Base-by-base conservation (phyloP, 2,329 filamentous ascomycete genomes). In the Clonostachys byssicola region DNA sequence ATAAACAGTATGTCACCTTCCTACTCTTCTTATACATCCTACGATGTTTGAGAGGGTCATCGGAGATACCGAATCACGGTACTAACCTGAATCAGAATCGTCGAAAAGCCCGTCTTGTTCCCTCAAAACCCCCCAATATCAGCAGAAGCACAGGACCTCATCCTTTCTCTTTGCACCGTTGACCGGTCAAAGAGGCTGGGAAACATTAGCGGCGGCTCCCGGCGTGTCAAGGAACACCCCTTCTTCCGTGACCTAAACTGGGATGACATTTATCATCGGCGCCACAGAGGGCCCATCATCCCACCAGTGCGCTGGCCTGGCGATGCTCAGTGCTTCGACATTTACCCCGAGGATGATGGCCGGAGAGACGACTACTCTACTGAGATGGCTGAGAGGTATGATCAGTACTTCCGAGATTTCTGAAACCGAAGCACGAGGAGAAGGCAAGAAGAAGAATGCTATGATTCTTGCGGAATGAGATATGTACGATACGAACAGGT, bases 251-350 rank as follows among this genome's bases (percentile, higher is more conserved):
- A 77, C 47, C 77, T 89, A 50, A 77, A 89, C 64, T 94, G 89
- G 89, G 80, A 89, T 46, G 84, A 83, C 43, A 66, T 92, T 20
- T 80, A 84, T 56, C 71, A 81, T 49, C 80, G 85, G 46, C 78
- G 80, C 52, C 71, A 80, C 44, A 72, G 77, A 43, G 88, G 87
- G 0, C 88, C 88, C 5, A 91, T 92, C 54, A 75, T 89, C 45
- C 88, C 88, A n/a, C 84, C 86, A 47, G 71, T 92, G 33, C 74
- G 84, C 20, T 86, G 81, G 44, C 78, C 83, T 0, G 87, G 86
- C 34, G 89, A 92, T 59, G 85, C 88, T 16, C 78, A 88, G 59
- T 92, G 89, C 62, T 94, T 92, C 59, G 89, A 92, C 58, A 76
- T 85, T 40, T 94, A 92, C 57, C 86, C 88, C n/a, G 86, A 89